These are phyloP conservation scores for Auriscalpium vulgare DNA, from an alignment of 768 basidiomycete genomes.

Conservation along the genomic window DNA sequence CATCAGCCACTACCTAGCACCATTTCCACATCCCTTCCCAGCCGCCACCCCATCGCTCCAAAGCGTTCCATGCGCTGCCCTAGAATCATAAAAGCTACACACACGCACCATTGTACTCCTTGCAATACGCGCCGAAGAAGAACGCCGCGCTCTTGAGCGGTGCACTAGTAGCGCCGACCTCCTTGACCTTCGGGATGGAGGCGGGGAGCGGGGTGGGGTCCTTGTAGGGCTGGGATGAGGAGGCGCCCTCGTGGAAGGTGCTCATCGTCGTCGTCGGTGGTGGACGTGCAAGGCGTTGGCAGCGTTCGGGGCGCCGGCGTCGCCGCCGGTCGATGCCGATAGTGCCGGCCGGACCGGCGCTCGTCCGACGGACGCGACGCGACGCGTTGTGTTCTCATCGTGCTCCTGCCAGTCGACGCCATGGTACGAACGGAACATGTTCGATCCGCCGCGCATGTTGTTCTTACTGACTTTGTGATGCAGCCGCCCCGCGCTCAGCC, in stretches of 20 bases:
- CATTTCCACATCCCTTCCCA: no score
- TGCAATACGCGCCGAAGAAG: conserved; percentile 94
- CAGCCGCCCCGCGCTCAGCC: conserved; percentile 50
- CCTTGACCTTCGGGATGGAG: conserved; percentile 69
- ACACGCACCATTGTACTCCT: conserved; percentile 86
- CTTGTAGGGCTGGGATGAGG: conserved; percentile 42
- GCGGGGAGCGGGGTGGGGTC: conserved; percentile 62
- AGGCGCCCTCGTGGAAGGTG: conserved; percentile 40
- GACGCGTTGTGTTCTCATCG: neutral
- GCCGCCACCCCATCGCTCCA: neutral
- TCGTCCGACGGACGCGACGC: neutral
- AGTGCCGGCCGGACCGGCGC: neutral
- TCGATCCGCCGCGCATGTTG: neutral
- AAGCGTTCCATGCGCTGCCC: neutral
- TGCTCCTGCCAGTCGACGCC: neutral
- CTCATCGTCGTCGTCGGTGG: conserved; percentile 36
- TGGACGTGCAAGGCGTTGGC: neutral
- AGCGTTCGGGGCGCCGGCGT: neutral
- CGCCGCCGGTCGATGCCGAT: neutral
- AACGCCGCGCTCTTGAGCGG: conserved; percentile 95
- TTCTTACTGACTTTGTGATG: neutral
- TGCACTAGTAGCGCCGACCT: conserved; percentile 84
- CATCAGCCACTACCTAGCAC: no score
- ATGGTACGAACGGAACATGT: neutral
- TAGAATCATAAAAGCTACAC: neutral